Base-by-base conservation (phyloP, 805 yeast species). In the Zygosaccharomyces siamensis region DNA sequence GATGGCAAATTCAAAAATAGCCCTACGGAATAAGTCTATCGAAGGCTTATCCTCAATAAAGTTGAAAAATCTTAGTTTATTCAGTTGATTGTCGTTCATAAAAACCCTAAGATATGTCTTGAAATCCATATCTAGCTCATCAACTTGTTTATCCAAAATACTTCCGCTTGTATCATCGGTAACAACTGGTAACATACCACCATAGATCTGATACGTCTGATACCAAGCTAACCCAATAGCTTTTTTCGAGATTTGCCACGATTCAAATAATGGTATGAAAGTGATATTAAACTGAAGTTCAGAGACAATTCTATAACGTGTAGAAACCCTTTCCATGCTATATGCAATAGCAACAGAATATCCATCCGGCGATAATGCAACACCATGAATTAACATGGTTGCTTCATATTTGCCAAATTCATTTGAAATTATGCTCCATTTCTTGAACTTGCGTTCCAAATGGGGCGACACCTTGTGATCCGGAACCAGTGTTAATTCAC, bases 201-300 rank as follows among this genome's bases (percentile, higher is more conserved):
- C 53, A 44, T 64, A 62, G 1, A 64, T 60, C 12, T 59, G 58
- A 41, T 60, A 66, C 7, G 60, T 63, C 48, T 66, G 70, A 36
- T 63, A 67, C 67, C 67, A 63, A 8, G 67, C 67, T 23, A 66
- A 45, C 2, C 69, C 70, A 27, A 58, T 43, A 1, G 66, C 60
- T 10, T 39, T 41, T 24, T 51, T 51, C 1, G 62, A 54, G 12
- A 64, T 49, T 12, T 48, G 39, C 70, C 71, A 67, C 6, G 43
- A 36, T 2, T 57, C 57, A 41, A 52, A 47, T 26, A 67, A 44
- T 3, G 69, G 69, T 1, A 66, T 37, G 37, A 66, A 54, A 32
- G 57, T 52, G 2, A 66, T 43, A 39, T 57, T 52, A 23, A 56
- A 57, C 20, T 55, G 61, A 16, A 50, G 51, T 39, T 62, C 64